Base-by-base conservation (phyloP, 2,329 filamentous ascomycete genomes). In the Lachnum nothofagi region DNA sequence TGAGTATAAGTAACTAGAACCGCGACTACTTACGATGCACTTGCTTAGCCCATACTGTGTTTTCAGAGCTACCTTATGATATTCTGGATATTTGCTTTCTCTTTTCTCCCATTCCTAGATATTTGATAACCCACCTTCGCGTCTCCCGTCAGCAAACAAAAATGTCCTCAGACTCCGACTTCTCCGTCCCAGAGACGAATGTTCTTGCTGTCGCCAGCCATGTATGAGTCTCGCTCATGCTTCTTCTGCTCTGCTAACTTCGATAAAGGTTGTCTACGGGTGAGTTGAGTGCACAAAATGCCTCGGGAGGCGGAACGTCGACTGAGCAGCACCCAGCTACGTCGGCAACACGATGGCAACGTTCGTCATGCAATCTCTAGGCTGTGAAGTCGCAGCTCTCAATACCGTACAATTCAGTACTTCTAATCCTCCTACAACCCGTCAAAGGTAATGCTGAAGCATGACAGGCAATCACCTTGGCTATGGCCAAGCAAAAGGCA, bases 381-480 rank as follows among this genome's bases (percentile, higher is more conserved):
- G 93, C 41, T 96, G 90, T 65, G 91, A 98, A 63, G 91, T 96
- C 5, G 86, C 90, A 7, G 88, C 90, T 2, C 78, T 98, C 62
- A 96, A 98, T 67, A 98, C 93, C 0, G 93, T 98, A 5, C 87
- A 98, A 63, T 98, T 96, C 73, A 97, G 91, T 95, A 74, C 68
- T 85, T 71, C 19, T 27, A 27, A 6, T 29, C 37, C 43, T 10
- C 35, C 20, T 25, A 38, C 42, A 27, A 31, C 20, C 3, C 3
- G 8, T 23, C 12, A 8, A 12, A 16, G 14, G 24, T 5, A 39
- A 22, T 22, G 3, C 45, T 45, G 45, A 39, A 41, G 10, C 14
- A 8, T 17, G 9, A 40, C 62, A 95, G 91, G 90, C 68, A 98
- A 98, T 63, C 93, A 98, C 67, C 91, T 91, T 1, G 93, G 88